Evolutionary conservation across 768 basidiomycete species (phyloP).

Genomic region (Leccinum broughii): DNA sequence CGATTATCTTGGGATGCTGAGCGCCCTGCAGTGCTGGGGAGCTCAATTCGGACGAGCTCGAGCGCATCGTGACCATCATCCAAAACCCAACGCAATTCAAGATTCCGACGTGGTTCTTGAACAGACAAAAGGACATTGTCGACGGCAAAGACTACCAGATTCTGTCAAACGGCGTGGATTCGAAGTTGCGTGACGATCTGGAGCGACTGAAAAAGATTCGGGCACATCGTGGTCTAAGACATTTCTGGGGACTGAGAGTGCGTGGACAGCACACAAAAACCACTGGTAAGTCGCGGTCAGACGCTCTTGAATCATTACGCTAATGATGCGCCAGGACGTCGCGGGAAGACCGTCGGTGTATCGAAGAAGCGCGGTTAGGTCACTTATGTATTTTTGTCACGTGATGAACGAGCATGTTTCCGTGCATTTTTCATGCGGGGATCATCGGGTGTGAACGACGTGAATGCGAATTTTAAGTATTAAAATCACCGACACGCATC

Average conservation of each 20-base stretch:
- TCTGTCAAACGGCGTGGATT: constrained; percentile 94
- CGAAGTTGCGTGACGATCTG: constrained; percentile 96
- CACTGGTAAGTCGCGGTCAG: constrained; percentile 58
- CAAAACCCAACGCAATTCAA: constrained; percentile 99
- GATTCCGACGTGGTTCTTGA: constrained; percentile 99
- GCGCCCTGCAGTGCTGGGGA: constrained; percentile 79
- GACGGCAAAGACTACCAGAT: constrained; percentile 98
- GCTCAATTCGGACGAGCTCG: constrained; percentile 98
- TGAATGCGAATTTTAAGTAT: neutral
- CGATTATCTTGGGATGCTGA: constrained; percentile 8
- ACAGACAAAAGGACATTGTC: constrained; percentile 97
- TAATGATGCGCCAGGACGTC: constrained; percentile 61
- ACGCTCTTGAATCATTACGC: neutral
- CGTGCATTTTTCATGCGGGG: neutral
- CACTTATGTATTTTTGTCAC: constrained; percentile 20
- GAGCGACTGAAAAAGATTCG: constrained; percentile 99
- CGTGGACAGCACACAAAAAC: constrained; percentile 99
- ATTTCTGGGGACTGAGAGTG: constrained; percentile 94
- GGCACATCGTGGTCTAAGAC: constrained; percentile 90
- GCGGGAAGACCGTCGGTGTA: constrained; percentile 95
- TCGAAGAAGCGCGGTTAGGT: constrained; percentile 80
- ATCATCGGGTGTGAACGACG: neutral
- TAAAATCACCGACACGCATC: neutral
- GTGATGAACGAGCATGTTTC: constrained; percentile 13
- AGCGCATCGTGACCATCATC: constrained; percentile 98